Conservation (phyloP, 2,329 filamentous ascomycete species). For the Calonectria ilicicola region DNA sequence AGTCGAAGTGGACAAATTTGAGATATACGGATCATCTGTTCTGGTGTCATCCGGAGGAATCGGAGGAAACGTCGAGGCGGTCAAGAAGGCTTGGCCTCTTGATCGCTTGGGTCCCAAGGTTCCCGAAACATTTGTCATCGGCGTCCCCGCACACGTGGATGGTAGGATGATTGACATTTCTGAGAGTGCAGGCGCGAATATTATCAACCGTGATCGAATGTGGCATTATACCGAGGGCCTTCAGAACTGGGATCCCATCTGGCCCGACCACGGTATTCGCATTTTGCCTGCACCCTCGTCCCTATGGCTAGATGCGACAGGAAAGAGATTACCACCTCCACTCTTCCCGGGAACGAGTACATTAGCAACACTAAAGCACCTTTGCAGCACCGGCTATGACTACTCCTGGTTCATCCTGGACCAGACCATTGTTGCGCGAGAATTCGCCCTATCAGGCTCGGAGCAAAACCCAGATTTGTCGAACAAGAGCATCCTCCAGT, state of each 20-base stretch:
- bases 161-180: constrained; percentile 72
- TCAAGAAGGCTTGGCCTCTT: constrained; percentile 68
- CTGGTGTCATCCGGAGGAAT: constrained; percentile 70
- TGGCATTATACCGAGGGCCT: constrained; percentile 76
- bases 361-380: constrained; percentile 67
- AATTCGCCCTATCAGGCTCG: constrained; percentile 72
- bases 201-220: constrained; percentile 73
- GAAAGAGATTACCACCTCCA: constrained; percentile 67
- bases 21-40: constrained; percentile 64
- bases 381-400: constrained; percentile 71
- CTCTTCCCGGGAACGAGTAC: constrained; percentile 70
- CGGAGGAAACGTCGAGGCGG: constrained; percentile 70
- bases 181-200: constrained; percentile 62
- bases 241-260: constrained; percentile 72
- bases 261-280: constrained; percentile 71
- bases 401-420: constrained; percentile 74
- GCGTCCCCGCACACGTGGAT: constrained; percentile 74
- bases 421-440: constrained; percentile 68
- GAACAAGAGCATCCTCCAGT: constrained; percentile 66
- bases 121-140: constrained; percentile 68
- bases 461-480: constrained; percentile 74
- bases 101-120: constrained; percentile 68
- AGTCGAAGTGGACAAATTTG: constrained; percentile 62
- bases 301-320: constrained; percentile 72
- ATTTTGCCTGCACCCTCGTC: constrained; percentile 71